phyloP scores from a whole-genome alignment of 345 rosid genomes.

The Cardamine chenopodiifolia region DNA sequence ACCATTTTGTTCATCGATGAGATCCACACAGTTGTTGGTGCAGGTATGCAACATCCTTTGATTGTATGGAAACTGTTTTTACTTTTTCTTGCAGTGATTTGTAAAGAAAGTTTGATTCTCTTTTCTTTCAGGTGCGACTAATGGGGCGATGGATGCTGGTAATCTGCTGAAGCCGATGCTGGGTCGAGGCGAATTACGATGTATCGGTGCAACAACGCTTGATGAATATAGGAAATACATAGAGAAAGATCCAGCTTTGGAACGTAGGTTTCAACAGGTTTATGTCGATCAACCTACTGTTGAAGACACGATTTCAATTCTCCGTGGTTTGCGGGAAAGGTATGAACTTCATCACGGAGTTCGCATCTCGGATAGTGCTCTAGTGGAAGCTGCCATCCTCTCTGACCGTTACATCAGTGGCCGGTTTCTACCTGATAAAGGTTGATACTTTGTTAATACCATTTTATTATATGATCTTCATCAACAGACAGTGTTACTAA shows the following conservation, averaged over 20 bases:
- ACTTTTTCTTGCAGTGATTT: conserved; percentile 8
- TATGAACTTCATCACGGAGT: conserved; percentile 99
- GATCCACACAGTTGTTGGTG: conserved; percentile 99
- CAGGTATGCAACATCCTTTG: conserved; percentile 57
- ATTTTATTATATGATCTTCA: conserved; percentile 5
- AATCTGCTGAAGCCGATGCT: conserved; percentile 98
- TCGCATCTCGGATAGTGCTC: conserved; percentile 95
- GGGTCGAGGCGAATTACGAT: conserved; percentile 94
- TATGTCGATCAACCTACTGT: conserved; percentile 97
- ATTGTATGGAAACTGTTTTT: neutral
- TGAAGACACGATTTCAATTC: conserved; percentile 87
- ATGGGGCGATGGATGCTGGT: conserved; percentile 99
- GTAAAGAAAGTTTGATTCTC: neutral
- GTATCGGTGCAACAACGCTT: conserved; percentile 96
- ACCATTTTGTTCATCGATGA: conserved; percentile 92
- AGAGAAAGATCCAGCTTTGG: conserved; percentile 98
- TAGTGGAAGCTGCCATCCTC: conserved; percentile 94
- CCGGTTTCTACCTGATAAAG: conserved; percentile 97
- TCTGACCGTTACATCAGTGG: conserved; percentile 99
- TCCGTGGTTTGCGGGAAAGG: conserved; percentile 95
- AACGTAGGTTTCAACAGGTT: conserved; percentile 98
- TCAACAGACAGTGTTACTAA: conserved; percentile 2
- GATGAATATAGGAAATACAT: conserved; percentile 97
- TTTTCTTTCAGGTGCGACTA: conserved; percentile 83
- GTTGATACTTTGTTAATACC: conserved; percentile 42